Conservation (phyloP, 2,329 filamentous ascomycete genomes). For the Dryadomyces quercivorus region DNA sequence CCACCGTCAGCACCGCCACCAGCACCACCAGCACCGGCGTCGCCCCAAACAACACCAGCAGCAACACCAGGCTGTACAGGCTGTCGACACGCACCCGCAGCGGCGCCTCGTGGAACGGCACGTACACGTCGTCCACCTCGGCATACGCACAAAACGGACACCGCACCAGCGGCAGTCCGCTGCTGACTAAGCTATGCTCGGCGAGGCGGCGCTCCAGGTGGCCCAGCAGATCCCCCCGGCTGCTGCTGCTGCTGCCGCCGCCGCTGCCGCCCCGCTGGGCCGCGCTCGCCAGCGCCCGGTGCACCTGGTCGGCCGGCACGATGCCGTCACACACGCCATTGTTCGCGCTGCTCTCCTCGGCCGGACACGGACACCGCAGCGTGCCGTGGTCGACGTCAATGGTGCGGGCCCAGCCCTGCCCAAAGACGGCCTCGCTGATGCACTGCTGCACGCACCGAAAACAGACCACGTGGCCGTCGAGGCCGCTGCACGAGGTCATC, state of each 20-base stretch:
- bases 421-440: conserved; percentile 78
- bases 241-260: conserved; percentile 12
- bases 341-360: conserved; percentile 36
- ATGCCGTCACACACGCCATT: conserved; percentile 60
- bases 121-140: conserved; percentile 69
- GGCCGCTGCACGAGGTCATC: conserved; percentile 56
- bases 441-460: conserved; percentile 73
- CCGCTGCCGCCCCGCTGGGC: background rate
- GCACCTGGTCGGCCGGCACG: conserved; percentile 57
- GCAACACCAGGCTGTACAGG: conserved; percentile 33
- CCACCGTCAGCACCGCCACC: conserved; percentile 25
- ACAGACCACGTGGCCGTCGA: conserved; percentile 54
- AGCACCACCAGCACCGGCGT: conserved; percentile 44
- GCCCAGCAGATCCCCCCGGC: conserved; percentile 55
- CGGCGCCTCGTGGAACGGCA: conserved; percentile 39
- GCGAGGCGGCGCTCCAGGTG: conserved; percentile 71
- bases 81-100: conserved; percentile 45
- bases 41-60: conserved; percentile 39
- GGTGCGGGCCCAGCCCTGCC: conserved; percentile 79
- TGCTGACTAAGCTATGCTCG: conserved; percentile 62
- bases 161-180: conserved; percentile 61
- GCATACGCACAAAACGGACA: conserved; percentile 91
- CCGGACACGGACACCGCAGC: conserved; percentile 81
- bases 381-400: conserved; percentile 63
- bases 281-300: conserved; percentile 45